A percentile compares a stretch with the other conserved stretches of the same genome.
Conservation (phyloP, 257 asterid genomes). For the Nicotiana attenuata region DNA sequence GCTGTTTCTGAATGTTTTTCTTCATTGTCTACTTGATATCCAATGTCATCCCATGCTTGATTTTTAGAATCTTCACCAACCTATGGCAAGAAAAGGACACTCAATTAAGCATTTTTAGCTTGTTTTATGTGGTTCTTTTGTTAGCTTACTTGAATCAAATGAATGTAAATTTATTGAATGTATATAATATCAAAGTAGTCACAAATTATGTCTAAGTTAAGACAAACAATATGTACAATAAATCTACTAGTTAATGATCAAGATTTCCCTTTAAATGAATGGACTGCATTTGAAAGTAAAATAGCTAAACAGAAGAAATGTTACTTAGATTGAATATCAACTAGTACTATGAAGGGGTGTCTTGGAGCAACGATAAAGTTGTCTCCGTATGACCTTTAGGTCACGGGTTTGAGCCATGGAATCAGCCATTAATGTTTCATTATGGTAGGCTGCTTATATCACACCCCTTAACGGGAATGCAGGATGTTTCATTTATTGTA, state of each 20-base stretch:
- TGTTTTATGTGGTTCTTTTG: background rate
- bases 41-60: constrained; percentile 73
- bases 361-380: too few species aligned
- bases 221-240: background rate
- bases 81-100: constrained; percentile 23
- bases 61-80: constrained; percentile 55
- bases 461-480: too few species aligned
- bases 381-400: too few species aligned
- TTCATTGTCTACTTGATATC: constrained; percentile 43
- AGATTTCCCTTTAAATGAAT: background rate
- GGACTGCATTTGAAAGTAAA: too few species aligned
- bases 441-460: too few species aligned
- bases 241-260: background rate
- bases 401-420: too few species aligned
- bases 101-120: background rate
- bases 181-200: background rate
- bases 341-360: too few species aligned
- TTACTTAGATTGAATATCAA: too few species aligned
- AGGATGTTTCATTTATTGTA: too few species aligned
- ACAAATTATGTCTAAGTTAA: background rate
- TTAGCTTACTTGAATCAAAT: background rate
- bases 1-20: constrained; percentile 11
- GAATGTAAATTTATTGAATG: background rate
- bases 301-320: too few species aligned
- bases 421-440: too few species aligned